Percentiles rank a stretch among this genome's conserved stretches.
Conservation (phyloP, 345 rosid genomes). For the Eucalyptus cloeziana region DNA sequence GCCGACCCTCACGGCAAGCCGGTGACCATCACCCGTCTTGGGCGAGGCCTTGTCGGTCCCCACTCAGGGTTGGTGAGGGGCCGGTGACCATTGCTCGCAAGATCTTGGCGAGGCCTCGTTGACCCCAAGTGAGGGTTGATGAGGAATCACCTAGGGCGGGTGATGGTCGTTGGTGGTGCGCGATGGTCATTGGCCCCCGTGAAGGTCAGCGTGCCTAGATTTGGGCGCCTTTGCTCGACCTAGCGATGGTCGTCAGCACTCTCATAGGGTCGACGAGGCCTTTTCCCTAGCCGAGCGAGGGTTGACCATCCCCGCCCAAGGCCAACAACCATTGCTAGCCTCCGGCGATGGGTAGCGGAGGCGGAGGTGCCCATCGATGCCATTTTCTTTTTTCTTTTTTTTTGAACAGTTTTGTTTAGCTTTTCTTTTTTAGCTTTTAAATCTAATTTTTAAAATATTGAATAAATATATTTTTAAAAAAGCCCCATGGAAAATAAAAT, state of each 20-base stretch:
- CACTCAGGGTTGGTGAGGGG: rapidly evolving
- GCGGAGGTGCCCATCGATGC: rapidly evolving
- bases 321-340: rapidly evolving
- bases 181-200: rapidly evolving
- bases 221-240: rapidly evolving
- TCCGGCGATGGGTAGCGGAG: rapidly evolving
- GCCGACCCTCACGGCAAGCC: rapidly evolving
- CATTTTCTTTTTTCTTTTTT: no score
- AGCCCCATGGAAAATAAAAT: no score
- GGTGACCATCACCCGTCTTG: rapidly evolving
- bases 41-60: rapidly evolving
- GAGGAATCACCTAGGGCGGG: no score
- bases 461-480: no score
- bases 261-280: rapidly evolving
- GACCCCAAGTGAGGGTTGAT: rapidly evolving
- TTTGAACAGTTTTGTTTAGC: no score
- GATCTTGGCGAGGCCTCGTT: rapidly evolving
- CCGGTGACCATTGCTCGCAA: rapidly evolving
- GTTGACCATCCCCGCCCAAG: rapidly evolving
- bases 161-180: rapidly evolving
- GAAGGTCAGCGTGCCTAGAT: rapidly evolving
- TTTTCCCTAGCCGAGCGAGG: rapidly evolving
- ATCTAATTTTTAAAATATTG: no score
- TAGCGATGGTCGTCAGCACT: rapidly evolving
- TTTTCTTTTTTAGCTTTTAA: no score